Evolutionary conservation across 2,329 filamentous ascomycete genomes (phyloP), one percentile per base, ranked within the genome.

Genomic region (Calonectria montana): DNA sequence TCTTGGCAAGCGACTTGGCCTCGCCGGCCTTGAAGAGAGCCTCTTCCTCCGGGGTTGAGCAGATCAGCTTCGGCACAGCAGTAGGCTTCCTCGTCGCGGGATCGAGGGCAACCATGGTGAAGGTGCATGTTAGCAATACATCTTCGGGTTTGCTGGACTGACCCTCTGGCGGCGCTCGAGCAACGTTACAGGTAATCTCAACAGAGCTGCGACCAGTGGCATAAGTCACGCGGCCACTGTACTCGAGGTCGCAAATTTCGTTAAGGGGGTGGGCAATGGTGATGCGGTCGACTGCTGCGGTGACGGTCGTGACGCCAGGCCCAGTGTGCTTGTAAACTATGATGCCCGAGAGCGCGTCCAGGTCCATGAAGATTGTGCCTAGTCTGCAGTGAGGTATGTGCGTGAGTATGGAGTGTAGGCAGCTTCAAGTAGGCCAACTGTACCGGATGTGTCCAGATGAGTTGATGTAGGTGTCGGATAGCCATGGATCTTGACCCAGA

Each of bases 381-480:
- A 95, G 86, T 65, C 79, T 81, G 10, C 10, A 35, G 31, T 12
- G 25, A 6, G n/a, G 5, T 3, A 21, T 21, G 8, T 39, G 9
- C n/a, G 27, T 67, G 31, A 29, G 53, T 10, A 62, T n/a, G 37
- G 5, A 23, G 7, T 0, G 4, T 0, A 15, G 45, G n/a, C 53
- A 10, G 25, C 25, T 15, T 31, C 21, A 1, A 18, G 16, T 13
- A 5, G 4, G 1, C 29, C 9, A 23, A 47, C 31, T 5, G 9
- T 78, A 74, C 79, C 92, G 88, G 76, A 96, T 93, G 76, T 94
- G 92, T 0, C 94, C 94, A 0, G 91, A 91, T 1, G 93, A 89
- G 82, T 95, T 95, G 78, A 94, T 89, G 79, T 96, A 96, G 0
- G 91, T 93, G 80, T 96, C 94, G 13, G 94, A 88, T 15, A 96